Evolutionary conservation across 1,139 yeast genomes (phyloP).

Genomic region (Debaryomyces subglobosus): DNA sequence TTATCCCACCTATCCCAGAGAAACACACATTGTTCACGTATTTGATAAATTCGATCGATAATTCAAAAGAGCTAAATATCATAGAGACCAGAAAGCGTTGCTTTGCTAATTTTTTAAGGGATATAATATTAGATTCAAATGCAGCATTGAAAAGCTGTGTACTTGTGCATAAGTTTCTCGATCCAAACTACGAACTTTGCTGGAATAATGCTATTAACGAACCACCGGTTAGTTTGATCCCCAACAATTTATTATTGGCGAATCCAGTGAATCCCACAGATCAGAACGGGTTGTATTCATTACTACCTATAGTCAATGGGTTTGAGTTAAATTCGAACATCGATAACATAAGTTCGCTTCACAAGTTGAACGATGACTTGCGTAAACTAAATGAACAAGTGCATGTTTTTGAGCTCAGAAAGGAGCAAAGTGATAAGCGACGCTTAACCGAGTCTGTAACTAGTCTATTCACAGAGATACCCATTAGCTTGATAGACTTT

Average conservation of each 20-base stretch:
- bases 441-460: constrained; percentile 6
- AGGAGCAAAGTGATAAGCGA: constrained; percentile 7
- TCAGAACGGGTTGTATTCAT: constrained; percentile 48
- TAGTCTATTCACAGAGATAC: constrained; percentile 32
- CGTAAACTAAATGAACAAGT: constrained; percentile 39
- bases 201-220: constrained; percentile 52
- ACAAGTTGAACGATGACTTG: constrained; percentile 41
- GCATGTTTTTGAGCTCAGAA: constrained; percentile 35
- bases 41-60: constrained; percentile 43
- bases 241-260: constrained; percentile 43
- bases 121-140: constrained; percentile 35
- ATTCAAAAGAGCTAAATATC: constrained; percentile 38
- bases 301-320: constrained; percentile 44
- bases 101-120: constrained; percentile 41
- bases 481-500: constrained; percentile 35
- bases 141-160: constrained; percentile 31
- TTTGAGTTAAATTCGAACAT: constrained; percentile 34
- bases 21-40: constrained; percentile 54
- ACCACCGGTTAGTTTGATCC: constrained; percentile 47
- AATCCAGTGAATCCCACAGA: constrained; percentile 51
- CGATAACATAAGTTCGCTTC: constrained; percentile 38
- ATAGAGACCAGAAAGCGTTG: constrained; percentile 47
- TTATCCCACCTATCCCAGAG: constrained; percentile 62
- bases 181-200: constrained; percentile 51
- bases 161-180: constrained; percentile 46